Percentiles rank a stretch among this genome's conserved stretches.
These are phyloP conservation scores for Pseudogymnoascus sp. DNA, from an alignment of 2,329 filamentous ascomycete genomes.

Conservation along the genomic window DNA sequence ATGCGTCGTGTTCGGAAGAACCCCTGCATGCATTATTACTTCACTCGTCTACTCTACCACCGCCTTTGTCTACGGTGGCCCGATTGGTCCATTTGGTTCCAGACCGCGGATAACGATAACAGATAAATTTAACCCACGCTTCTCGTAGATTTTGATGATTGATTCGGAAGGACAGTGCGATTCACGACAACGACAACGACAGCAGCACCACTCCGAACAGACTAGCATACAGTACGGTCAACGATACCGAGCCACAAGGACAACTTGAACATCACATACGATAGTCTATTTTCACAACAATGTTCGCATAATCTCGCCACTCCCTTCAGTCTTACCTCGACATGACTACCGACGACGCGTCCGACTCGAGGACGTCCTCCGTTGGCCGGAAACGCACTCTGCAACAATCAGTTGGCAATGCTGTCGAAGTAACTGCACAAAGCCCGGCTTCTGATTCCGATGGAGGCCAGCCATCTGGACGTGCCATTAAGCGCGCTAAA, in stretches of 20 bases:
- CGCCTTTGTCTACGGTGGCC: conserved; percentile 2
- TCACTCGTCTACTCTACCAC: conserved; percentile 4
- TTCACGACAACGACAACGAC: background rate
- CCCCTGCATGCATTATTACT: conserved; percentile 6
- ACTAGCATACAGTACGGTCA: background rate
- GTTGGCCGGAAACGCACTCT: conserved; percentile 25
- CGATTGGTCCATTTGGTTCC: background rate
- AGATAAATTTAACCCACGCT: conserved; percentile 8
- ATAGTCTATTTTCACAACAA: background rate
- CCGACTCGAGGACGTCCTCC: conserved; percentile 37
- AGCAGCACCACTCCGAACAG: background rate
- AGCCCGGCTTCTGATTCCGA: background rate
- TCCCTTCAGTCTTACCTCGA: background rate
- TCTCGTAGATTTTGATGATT: background rate
- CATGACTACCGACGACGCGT: conserved; percentile 28
- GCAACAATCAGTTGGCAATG: background rate
- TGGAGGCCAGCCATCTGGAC: background rate
- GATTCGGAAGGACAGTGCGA: background rate
- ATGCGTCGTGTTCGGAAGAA: conserved; percentile 10
- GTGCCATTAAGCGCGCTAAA: background rate
- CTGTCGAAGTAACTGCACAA: background rate
- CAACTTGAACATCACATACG: background rate
- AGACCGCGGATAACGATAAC: background rate
- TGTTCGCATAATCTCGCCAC: background rate
- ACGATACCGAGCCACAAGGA: background rate